These are phyloP conservation scores for Fusarium proliferatum DNA, from an alignment of 2,329 filamentous ascomycete species.

Conservation along the genomic window DNA sequence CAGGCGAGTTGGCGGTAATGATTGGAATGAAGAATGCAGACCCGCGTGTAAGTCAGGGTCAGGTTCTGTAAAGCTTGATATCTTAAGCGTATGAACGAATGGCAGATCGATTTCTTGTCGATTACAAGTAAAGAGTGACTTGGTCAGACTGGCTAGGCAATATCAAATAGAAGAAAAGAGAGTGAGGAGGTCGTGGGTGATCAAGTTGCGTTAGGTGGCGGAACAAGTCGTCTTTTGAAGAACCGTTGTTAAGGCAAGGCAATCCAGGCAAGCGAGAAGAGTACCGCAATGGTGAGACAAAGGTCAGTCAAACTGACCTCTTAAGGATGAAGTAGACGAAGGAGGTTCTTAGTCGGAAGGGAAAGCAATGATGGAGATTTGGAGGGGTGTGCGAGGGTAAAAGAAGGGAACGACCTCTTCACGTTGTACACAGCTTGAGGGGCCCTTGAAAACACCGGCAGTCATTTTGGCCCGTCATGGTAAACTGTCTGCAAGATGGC, in stretches of 20 bases:
- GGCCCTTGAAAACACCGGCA: conserved; percentile 42
- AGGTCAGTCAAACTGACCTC: conserved; percentile 47
- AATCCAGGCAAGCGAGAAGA: conserved; percentile 47
- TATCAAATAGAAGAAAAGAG: conserved; percentile 34
- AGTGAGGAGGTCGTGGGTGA: conserved; percentile 36
- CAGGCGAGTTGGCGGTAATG: conserved; percentile 21
- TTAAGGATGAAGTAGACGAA: conserved; percentile 49
- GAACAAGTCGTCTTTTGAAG: conserved; percentile 46
- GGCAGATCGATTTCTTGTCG: conserved; percentile 16
- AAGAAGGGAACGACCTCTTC: conserved; percentile 50
- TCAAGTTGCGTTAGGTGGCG: conserved; percentile 26
- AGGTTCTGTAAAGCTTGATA: conserved; percentile 5
- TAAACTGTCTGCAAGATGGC: conserved; percentile 46
- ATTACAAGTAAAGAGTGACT: conserved; percentile 39
- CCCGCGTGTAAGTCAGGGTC: conserved; percentile 13
- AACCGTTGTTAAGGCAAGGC: conserved; percentile 30
- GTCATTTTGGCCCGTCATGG: conserved; percentile 45
- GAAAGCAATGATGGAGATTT: conserved; percentile 40
- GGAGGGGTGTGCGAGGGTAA: conserved; percentile 51
- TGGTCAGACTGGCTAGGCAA: conserved; percentile 24
- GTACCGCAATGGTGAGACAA: conserved; percentile 50
- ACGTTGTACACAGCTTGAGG: conserved; percentile 31
- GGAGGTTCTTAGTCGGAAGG: conserved; percentile 47
- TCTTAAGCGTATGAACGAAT: conserved; percentile 25
- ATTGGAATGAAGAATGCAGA: conserved; percentile 34